Evolutionary conservation across 495 filamentous ascomycete species (phyloP), one percentile per base, ranked within the genome.

Genomic region (Hyphodiscus hymeniophilus): DNA sequence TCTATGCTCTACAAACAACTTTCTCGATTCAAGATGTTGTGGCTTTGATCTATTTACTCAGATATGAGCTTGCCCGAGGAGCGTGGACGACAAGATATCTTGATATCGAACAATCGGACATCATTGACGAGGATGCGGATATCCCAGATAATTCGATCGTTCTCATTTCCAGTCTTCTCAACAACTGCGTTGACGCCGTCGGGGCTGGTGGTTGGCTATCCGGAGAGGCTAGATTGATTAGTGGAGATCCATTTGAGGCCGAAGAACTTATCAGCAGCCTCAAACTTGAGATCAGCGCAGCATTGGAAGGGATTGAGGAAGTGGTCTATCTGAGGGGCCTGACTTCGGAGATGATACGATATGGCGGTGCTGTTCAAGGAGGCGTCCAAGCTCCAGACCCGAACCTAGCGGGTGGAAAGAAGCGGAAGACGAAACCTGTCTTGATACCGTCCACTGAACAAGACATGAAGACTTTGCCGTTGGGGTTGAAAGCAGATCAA

Each of bases 191-290:
- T 8, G 89, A 96, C 66, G 81, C 87, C 8, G 75, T 95, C n/a
- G 88, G 89, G 8, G 72, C 85, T 15, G 81, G 76, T 11, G 87
- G 87, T 23, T 96, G 86, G 85, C 77, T 95, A 42, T 68, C 79
- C 6, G 79, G 78, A 30, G 71, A 74, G 23, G 63, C 71, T 3
- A 63, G 72, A 34, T 54, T 72, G n/a, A 64, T 68, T 5, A 69
- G 71, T 17, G 62, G 55, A 3, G 60, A 63, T 43, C 54, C 42
- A 39, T 67, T 74, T 21, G 63, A 78, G 17, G 66, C 71, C 3
- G 76, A 79, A 36, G 79, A 84, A 55, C 73, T 85, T 42, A 77
- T 91, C 38, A 60, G 69, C 1, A 74, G 80, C 47, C 79, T 94
- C 64, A 78, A 78, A 53, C 70, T 78, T 4, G 87, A 92, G 54